Percentiles rank a stretch among this genome's conserved stretches.
Evolutionary conservation across 805 yeast genomes (phyloP).

Genomic region (Candida corydali): DNA sequence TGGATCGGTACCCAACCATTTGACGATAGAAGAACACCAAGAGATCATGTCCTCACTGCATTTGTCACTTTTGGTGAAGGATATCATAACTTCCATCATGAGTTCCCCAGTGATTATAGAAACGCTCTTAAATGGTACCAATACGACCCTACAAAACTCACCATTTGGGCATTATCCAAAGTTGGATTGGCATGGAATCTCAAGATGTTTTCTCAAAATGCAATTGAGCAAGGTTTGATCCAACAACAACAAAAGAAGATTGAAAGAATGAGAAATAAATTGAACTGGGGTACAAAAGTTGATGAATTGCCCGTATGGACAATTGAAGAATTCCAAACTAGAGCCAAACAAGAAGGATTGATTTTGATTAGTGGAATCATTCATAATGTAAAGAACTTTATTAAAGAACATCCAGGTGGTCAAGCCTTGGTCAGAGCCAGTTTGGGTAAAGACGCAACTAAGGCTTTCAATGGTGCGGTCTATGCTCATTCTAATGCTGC

Average conservation of each 20-base stretch:
- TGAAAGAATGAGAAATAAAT: conserved; percentile 53
- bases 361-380: conserved; percentile 75
- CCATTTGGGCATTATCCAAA: conserved; percentile 56
- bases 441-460: conserved; percentile 76
- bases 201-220: conserved; percentile 73
- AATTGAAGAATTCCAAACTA: conserved; percentile 52
- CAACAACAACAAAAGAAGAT: conserved; percentile 83
- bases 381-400: conserved; percentile 66
- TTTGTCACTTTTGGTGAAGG: conserved; percentile 86
- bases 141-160: conserved; percentile 75
- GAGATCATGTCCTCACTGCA: conserved; percentile 79
- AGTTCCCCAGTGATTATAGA: conserved; percentile 86
- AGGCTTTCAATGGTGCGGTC: conserved; percentile 83
- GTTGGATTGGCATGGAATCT: conserved; percentile 69
- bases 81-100: conserved; percentile 87
- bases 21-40: conserved; percentile 82
- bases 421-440: conserved; percentile 67
- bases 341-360: conserved; percentile 52
- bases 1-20: conserved; percentile 85
- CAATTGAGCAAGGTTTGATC: conserved; percentile 75
- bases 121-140: conserved; percentile 85
- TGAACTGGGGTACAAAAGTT: conserved; percentile 75
- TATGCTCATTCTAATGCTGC: conserved; percentile 86
- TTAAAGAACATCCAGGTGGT: conserved; percentile 84
- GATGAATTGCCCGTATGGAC: conserved; percentile 72